Evolutionary conservation across 805 yeast species (phyloP).

Genomic region (Metschnikowia similis): DNA sequence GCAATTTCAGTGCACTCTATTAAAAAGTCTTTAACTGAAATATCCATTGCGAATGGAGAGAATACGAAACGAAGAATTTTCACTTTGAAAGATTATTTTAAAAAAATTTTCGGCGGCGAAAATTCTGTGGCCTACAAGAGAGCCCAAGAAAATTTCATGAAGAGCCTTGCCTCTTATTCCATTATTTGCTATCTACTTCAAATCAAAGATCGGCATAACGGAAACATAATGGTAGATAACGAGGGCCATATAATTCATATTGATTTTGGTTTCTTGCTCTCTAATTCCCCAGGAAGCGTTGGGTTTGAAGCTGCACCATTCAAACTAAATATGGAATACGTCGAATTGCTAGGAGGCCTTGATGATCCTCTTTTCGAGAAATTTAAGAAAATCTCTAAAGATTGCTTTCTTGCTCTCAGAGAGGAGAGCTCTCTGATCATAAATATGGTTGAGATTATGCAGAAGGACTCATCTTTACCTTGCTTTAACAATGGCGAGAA

Average conservation of each 20-base stretch:
- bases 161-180: constrained; percentile 87
- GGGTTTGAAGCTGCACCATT: constrained; percentile 98
- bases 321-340: constrained; percentile 84
- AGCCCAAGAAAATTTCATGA: constrained; percentile 83
- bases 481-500: constrained; percentile 87
- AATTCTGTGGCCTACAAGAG: constrained; percentile 50
- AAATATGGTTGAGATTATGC: constrained; percentile 89
- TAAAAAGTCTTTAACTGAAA: constrained; percentile 82
- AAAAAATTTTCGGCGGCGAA: constrained; percentile 66
- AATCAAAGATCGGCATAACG: constrained; percentile 94
- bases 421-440: constrained; percentile 51
- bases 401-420: constrained; percentile 62
- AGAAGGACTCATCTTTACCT: constrained; percentile 81
- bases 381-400: constrained; percentile 61
- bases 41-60: constrained; percentile 61
- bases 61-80: constrained; percentile 69
- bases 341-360: constrained; percentile 81
- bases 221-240: constrained; percentile 93
- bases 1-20: constrained; percentile 93
- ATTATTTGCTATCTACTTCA: constrained; percentile 85
- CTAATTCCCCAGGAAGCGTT: constrained; percentile 87
- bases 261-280: constrained; percentile 64
- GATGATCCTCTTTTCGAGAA: constrained; percentile 55
- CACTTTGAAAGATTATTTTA: constrained; percentile 74
- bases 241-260: constrained; percentile 95